phyloP scores from a whole-genome alignment of 805 yeast genomes.

The Candida namnaoensis region DNA sequence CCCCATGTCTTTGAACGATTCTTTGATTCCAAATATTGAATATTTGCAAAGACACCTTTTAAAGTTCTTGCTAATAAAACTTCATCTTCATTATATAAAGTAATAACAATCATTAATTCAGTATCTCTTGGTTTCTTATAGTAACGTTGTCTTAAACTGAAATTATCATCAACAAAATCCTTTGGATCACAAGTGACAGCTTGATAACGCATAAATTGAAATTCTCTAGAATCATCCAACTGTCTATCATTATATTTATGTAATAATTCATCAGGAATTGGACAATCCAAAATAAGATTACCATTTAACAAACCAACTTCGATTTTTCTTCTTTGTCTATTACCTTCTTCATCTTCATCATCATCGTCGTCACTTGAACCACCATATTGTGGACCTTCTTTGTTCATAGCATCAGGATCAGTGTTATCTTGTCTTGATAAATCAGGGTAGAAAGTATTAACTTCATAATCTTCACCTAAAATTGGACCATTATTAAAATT shows the following conservation, averaged over 20 bases:
- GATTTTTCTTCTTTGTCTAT: constrained; percentile 34
- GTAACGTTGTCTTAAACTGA: constrained; percentile 68
- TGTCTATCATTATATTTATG: constrained; percentile 76
- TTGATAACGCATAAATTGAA: constrained; percentile 92
- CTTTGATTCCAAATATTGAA: constrained; percentile 82
- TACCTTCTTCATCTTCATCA: constrained; percentile 25
- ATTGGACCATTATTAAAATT: constrained; percentile 10
- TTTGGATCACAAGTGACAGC: constrained; percentile 95
- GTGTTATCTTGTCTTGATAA: constrained; percentile 61
- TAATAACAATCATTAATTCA: constrained; percentile 84
- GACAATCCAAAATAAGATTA: constrained; percentile 81
- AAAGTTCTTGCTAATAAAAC: constrained; percentile 82
- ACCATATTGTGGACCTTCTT: constrained; percentile 2
- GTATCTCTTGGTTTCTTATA: constrained; percentile 78
- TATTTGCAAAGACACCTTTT: constrained; percentile 89
- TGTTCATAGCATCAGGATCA: no score
- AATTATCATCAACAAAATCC: constrained; percentile 71
- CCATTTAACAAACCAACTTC: constrained; percentile 40
- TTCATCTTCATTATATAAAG: constrained; percentile 97
- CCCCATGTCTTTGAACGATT: constrained; percentile 88
- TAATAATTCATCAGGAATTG: constrained; percentile 85
- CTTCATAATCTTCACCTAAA: constrained; percentile 30
- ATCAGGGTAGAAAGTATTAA: constrained; percentile 14
- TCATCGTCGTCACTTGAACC: constrained; percentile 7
- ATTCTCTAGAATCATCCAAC: constrained; percentile 71